These are phyloP conservation scores for Chloromonas sp. DNA, from an alignment of 163 green algal genomes.

Conservation along the genomic window DNA sequence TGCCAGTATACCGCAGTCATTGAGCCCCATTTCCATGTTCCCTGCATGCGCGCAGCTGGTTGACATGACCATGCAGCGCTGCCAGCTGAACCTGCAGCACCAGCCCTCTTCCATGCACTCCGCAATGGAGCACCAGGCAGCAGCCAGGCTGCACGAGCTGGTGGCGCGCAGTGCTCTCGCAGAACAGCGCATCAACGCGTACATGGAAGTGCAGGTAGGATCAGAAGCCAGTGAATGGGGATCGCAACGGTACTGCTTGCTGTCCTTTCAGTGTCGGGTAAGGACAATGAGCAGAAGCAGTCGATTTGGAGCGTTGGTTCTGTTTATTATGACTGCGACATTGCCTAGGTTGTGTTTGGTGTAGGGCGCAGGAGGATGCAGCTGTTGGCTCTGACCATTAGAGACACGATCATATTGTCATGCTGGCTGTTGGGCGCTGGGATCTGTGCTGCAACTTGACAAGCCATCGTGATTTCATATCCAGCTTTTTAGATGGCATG, in stretches of 20 bases:
- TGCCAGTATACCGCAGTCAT: no score
- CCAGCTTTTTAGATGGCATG: no score
- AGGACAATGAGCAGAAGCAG: neutral
- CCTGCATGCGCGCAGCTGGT: neutral
- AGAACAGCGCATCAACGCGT: constrained; percentile 2
- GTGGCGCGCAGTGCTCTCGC: constrained; percentile 1
- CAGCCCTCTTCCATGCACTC: neutral
- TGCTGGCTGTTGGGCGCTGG: no score
- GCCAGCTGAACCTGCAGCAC: constrained; percentile 19
- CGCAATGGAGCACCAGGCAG: neutral
- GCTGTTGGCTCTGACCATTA: no score
- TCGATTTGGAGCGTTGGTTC: no score
- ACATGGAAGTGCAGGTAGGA: neutral
- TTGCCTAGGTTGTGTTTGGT: no score
- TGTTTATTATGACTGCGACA: no score
- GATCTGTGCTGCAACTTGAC: no score
- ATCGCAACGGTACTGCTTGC: neutral
- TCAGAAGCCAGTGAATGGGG: neutral
- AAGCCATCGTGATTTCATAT: no score
- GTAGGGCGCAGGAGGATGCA: no score
- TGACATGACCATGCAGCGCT: constrained; percentile 28
- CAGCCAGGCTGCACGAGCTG: constrained; percentile 1
- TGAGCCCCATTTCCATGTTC: no score
- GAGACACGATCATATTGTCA: no score
- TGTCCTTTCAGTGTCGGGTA: neutral